These are phyloP conservation scores for Phalaenopsis aphrodite DNA, from an alignment of 106 monocot species.

Conservation along the genomic window DNA sequence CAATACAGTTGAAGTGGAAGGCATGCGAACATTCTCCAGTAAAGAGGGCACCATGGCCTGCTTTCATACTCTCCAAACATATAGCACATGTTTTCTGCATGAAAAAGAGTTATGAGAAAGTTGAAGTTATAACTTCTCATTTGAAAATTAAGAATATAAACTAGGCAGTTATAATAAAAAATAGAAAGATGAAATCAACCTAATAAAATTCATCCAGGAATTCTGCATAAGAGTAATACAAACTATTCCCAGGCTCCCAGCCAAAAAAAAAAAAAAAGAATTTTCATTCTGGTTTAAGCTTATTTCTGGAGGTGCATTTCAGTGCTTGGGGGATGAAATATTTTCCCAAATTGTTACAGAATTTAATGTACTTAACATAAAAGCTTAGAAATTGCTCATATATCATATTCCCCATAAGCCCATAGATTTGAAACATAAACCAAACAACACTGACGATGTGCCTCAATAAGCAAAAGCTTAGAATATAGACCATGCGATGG, in stretches of 20 bases:
- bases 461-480: too few relatives aligned
- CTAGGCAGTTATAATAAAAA: not conserved
- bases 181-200: not conserved
- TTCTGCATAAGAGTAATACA: not conserved
- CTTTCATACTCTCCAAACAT: slow-evolving; percentile 71
- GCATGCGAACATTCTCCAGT: slow-evolving; percentile 88
- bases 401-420: too few relatives aligned
- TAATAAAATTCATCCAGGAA: not conserved
- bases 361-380: not conserved
- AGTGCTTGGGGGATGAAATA: not conserved
- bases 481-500: too few relatives aligned
- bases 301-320: not conserved
- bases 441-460: too few relatives aligned
- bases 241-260: not conserved
- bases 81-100: slow-evolving; percentile 79
- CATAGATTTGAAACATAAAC: too few relatives aligned
- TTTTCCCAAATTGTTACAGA: not conserved
- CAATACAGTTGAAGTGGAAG: slow-evolving; percentile 90
- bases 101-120: not conserved
- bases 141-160: not conserved
- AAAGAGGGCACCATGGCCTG: slow-evolving; percentile 82
- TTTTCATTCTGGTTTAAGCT: not conserved
- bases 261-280: not conserved
- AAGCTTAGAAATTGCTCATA: too few relatives aligned
- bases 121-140: not conserved